Conservation (phyloP, 1,284 basidiomycete genomes). For the Tilletia caries region DNA sequence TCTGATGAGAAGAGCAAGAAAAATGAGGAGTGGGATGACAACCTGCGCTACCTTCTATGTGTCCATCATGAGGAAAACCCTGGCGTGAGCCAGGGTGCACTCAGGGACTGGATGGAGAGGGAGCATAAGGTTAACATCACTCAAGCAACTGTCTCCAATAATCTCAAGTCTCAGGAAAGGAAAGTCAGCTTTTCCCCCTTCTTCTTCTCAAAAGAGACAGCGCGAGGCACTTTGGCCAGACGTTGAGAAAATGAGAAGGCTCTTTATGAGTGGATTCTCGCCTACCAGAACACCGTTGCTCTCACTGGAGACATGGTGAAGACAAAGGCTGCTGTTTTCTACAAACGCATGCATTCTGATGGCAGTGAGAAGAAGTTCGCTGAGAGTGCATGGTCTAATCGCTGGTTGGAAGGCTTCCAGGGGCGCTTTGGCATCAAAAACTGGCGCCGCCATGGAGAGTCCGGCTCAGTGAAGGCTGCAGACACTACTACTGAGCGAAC, state of each 20-base stretch:
- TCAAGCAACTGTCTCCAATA: not conserved
- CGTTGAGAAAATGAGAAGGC: not conserved
- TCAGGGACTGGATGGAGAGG: not conserved
- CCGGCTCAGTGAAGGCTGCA: not conserved
- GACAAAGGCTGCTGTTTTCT: not conserved
- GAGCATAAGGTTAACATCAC: not conserved
- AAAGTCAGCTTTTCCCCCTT: not conserved
- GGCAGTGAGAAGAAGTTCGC: not conserved
- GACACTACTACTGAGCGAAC: not conserved
- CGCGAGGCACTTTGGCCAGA: not conserved
- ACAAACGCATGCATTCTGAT: not conserved
- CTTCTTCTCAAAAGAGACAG: not conserved
- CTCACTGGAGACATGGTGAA: not conserved
- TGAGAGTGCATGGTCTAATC: not conserved
- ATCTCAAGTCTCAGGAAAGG: not conserved
- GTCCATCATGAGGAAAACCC: not conserved
- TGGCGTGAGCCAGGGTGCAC: not conserved
- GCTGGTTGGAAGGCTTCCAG: not conserved
- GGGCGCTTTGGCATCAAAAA: not conserved
- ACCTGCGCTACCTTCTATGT: not conserved
- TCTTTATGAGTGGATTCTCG: not conserved
- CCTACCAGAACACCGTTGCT: not conserved
- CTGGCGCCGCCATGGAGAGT: not conserved
- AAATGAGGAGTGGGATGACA: not conserved
- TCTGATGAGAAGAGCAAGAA: not conserved